These are phyloP conservation scores for Azolla pinnata DNA, from an alignment of 75 land plant species.

Conservation along the genomic window DNA sequence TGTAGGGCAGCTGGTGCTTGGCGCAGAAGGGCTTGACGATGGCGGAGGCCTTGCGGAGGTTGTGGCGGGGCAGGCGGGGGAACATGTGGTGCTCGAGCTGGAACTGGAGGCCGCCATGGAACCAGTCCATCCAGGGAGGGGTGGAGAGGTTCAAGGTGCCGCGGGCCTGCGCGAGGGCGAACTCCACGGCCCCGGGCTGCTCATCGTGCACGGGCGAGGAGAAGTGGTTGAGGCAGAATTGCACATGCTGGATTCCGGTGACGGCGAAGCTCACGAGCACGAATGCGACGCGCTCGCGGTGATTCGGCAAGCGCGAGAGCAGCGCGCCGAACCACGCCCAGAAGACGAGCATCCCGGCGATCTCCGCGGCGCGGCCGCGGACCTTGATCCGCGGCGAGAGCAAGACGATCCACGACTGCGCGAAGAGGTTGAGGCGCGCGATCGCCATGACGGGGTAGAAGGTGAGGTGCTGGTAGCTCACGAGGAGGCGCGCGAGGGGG, in stretches of 20 bases:
- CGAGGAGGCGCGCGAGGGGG: slow-evolving; percentile 32
- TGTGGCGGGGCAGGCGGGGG: slow-evolving; percentile 56
- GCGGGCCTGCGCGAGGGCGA: slow-evolving; percentile 49
- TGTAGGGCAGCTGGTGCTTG: slow-evolving; percentile 61
- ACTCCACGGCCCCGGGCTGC: slow-evolving; percentile 36
- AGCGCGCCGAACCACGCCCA: slow-evolving; percentile 62
- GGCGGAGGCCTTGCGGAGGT: slow-evolving; percentile 45
- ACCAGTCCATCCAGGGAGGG: slow-evolving; percentile 72
- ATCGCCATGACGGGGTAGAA: slow-evolving; percentile 72
- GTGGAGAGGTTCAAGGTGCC: slow-evolving; percentile 57
- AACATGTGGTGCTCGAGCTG: slow-evolving; percentile 81
- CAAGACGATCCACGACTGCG: slow-evolving; percentile 50
- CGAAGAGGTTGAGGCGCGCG: slow-evolving; percentile 51
- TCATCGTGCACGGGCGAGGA: slow-evolving; percentile 48
- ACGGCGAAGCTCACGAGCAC: slow-evolving; percentile 42
- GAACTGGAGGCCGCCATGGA: slow-evolving; percentile 69
- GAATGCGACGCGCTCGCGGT: slow-evolving; percentile 36
- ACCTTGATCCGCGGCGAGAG: slow-evolving; percentile 33
- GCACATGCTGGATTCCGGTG: slow-evolving; percentile 58
- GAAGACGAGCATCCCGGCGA: slow-evolving; percentile 40
- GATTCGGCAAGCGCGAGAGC: slow-evolving; percentile 42
- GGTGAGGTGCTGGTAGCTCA: slow-evolving; percentile 73
- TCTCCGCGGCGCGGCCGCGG: slow-evolving; percentile 38
- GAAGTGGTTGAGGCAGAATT: slow-evolving; percentile 69
- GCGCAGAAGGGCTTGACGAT: slow-evolving; percentile 53